Evolutionary conservation across 495 filamentous ascomycete genomes (phyloP).

Genomic region (Articulospora tetracladia): DNA sequence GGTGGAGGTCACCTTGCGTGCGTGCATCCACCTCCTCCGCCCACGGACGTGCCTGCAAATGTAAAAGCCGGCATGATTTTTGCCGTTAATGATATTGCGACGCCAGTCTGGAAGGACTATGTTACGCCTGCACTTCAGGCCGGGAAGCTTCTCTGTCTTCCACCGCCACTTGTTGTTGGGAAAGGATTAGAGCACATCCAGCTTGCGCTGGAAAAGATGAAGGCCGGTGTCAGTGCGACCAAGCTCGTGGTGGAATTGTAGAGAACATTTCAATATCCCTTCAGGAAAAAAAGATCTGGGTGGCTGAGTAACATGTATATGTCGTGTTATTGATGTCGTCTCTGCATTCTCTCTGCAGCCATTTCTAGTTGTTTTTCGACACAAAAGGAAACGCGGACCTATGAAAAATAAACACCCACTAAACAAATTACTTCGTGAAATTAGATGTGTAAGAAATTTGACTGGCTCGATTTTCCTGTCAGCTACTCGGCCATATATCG

Average conservation of each 20-base stretch:
- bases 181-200: slow-evolving; percentile 36
- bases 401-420: no score
- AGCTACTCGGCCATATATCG: no score
- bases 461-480: no score
- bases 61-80: slow-evolving; percentile 42
- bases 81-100: slow-evolving; percentile 39
- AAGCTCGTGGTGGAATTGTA: slow-evolving; percentile 19
- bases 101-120: slow-evolving; percentile 39
- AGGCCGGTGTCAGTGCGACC: slow-evolving; percentile 33
- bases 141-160: slow-evolving; percentile 35
- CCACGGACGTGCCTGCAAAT: slow-evolving; percentile 30
- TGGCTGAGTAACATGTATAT: no score
- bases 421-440: no score
- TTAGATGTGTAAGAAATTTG: no score
- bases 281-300: no score
- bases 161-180: slow-evolving; percentile 32
- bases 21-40: slow-evolving; percentile 33
- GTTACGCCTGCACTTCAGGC: slow-evolving; percentile 33
- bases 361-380: no score
- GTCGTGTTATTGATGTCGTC: no score
- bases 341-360: no score
- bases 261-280: no score
- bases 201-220: slow-evolving; percentile 28
- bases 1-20: slow-evolving; percentile 35
- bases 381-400: no score